Evolutionary conservation across 2,329 filamentous ascomycete species (phyloP), one percentile per base, ranked within the genome.

Genomic region (Phialophora chinensis): DNA sequence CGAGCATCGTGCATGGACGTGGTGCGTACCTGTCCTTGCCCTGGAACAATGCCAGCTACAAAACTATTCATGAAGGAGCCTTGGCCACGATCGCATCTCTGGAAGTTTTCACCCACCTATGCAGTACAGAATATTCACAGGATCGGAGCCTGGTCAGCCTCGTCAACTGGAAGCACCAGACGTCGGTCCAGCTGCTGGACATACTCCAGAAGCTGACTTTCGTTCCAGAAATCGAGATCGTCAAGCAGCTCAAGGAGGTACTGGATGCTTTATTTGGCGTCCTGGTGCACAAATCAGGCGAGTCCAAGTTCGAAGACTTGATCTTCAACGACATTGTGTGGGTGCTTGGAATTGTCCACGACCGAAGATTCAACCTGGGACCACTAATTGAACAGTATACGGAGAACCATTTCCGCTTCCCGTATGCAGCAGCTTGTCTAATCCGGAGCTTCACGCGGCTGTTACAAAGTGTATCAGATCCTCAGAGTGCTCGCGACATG

Each of bases 211-310:
- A 93, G 71, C 87, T 98, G 57, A 89, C 93, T 23, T 98, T 98
- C 72, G 93, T 99, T 0, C 91, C 95, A 0, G 95, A 99, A 76
- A 97, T 98, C 63, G 96, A 99, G 79, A 91, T 99, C 38, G 95
- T 99, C 69, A 99, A 98, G 81, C 85, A 98, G 50, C 82, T 98
- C 7, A 90, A 87, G 69, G 91, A 96, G 73, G 93, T 98, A 0
- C 90, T 99, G 61, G 92, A 97, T 77, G 88, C 92, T 0, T 86
- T 99, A 0, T 99, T 99, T 75, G 90, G 92, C 5, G 93, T 97
- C 31, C 82, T 98, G 31, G 91, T 96, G 33, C 93, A 97, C 72
- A 90, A 96, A 74, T 88, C 92, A n/a, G 92, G 92, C 10, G 92
- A 92, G 71, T 92, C 96, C 70, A 92, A 96, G 75, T 93, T 93